Evolutionary conservation across 768 basidiomycete species (phyloP).

Genomic region (Russula sp.): DNA sequence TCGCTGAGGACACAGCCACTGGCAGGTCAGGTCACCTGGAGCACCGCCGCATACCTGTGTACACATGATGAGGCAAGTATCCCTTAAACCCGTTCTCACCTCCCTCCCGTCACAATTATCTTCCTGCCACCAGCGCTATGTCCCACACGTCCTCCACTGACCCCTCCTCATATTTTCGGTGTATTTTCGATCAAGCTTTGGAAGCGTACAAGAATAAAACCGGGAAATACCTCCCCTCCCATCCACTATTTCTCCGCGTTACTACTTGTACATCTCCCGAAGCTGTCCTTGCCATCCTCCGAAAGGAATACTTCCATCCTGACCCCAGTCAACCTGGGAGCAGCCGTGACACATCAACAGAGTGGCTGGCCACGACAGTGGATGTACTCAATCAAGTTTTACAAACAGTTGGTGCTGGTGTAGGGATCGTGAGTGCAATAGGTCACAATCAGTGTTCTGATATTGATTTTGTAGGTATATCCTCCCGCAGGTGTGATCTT

Average conservation of each 20-base stretch:
- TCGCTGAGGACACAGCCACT: too few relatives aligned
- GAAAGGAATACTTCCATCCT: too few relatives aligned
- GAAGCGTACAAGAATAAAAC: background rate
- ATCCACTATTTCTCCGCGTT: background rate
- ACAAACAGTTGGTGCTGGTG: background rate
- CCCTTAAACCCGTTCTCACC: too few relatives aligned
- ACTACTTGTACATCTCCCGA: background rate
- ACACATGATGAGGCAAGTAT: too few relatives aligned
- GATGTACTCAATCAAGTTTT: background rate
- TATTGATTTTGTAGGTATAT: background rate
- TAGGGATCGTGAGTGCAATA: background rate
- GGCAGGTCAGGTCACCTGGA: too few relatives aligned
- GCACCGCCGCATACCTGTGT: too few relatives aligned
- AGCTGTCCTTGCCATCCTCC: background rate
- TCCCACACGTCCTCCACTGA: background rate
- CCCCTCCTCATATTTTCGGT: background rate
- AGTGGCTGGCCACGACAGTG: background rate
- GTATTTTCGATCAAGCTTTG: background rate
- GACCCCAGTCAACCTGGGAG: background rate
- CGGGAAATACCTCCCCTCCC: background rate
- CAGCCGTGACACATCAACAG: background rate
- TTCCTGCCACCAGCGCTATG: too few relatives aligned
- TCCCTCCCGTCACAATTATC: too few relatives aligned
- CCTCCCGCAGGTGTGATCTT: conserved; percentile 2
- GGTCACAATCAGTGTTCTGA: background rate